A percentile compares a stretch with the other conserved stretches of the same genome.
Conservation (phyloP, 2,329 filamentous ascomycete species). For the Penicillium janthinellum region DNA sequence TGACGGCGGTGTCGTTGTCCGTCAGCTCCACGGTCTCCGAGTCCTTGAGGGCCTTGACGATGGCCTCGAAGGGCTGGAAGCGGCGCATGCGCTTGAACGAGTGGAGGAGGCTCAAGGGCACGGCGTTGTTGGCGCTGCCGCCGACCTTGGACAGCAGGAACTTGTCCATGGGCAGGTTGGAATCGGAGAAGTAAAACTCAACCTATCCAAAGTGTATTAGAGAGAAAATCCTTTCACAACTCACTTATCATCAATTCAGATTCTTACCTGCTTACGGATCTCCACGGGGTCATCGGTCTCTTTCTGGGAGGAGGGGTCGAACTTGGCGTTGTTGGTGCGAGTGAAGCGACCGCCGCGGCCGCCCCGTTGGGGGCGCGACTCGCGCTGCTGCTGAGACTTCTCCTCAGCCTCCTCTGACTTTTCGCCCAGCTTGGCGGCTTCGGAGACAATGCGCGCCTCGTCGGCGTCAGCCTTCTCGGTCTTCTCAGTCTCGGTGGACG, state of each 20-base stretch:
- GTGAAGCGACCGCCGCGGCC: slow-evolving; percentile 16
- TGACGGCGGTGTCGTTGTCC: slow-evolving; percentile 71
- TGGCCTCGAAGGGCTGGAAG: slow-evolving; percentile 83
- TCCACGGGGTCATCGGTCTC: slow-evolving; percentile 75
- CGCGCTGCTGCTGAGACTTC: slow-evolving; percentile 31
- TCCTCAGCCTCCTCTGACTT: slow-evolving; percentile 42
- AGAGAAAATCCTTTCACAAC: background rate
- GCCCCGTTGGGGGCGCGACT: slow-evolving; percentile 28
- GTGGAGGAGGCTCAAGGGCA: slow-evolving; percentile 75
- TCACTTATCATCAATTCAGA: background rate
- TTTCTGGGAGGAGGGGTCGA: slow-evolving; percentile 66
- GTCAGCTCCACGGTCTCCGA: slow-evolving; percentile 72
- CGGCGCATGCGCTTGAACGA: slow-evolving; percentile 94
- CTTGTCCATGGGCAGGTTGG: slow-evolving; percentile 85
- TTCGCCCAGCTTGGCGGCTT: slow-evolving; percentile 40
- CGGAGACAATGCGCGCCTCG: slow-evolving; percentile 42
- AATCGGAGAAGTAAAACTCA: slow-evolving; percentile 94
- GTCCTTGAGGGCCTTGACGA: slow-evolving; percentile 80
- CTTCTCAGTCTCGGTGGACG: slow-evolving; percentile 19
- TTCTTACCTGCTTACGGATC: slow-evolving; percentile 77
- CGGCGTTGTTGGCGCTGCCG: slow-evolving; percentile 71
- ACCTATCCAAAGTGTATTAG: slow-evolving; percentile 57
- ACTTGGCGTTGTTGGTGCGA: slow-evolving; percentile 64
- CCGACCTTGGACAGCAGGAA: slow-evolving; percentile 79
- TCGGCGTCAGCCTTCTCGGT: slow-evolving; percentile 33